A percentile compares a stretch with the other conserved stretches of the same genome.
phyloP scores from a whole-genome alignment of 257 asterid species.

The Solanum bulbocastanum region DNA sequence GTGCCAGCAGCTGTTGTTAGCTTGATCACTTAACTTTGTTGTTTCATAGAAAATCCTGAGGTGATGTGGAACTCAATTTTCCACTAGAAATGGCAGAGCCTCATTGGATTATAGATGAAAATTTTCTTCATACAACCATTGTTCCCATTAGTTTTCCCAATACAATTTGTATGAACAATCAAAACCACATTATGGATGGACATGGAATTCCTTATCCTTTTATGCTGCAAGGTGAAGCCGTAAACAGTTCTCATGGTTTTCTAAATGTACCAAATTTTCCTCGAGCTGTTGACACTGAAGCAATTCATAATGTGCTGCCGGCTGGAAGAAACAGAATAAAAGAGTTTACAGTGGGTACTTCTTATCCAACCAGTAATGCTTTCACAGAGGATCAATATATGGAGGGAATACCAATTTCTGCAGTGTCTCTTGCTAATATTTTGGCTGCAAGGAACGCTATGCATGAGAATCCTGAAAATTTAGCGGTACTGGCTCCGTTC shows the following conservation, averaged over 20 bases:
- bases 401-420: conserved; percentile 25
- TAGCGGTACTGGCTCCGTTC: conserved; percentile 8
- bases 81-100: conserved; percentile 21
- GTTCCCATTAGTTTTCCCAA: conserved; percentile 13
- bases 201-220: conserved; percentile 29
- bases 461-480: conserved; percentile 14
- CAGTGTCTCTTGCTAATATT: conserved; percentile 13
- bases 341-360: conserved; percentile 13
- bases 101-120: conserved; percentile 17
- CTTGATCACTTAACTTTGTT: neutral
- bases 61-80: conserved; percentile 4
- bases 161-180: conserved; percentile 12
- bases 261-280: conserved; percentile 4
- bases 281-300: conserved; percentile 1
- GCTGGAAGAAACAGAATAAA: conserved; percentile 8
- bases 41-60: neutral
- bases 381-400: conserved; percentile 14
- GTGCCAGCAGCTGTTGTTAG: neutral
- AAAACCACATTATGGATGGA: conserved; percentile 21
- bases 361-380: conserved; percentile 15
- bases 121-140: conserved; percentile 15
- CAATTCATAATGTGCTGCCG: conserved; percentile 10
- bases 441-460: conserved; percentile 11
- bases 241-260: conserved; percentile 15
- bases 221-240: conserved; percentile 19